Conservation (phyloP, 257 asterid genomes). For the Catharanthus roseus region DNA sequence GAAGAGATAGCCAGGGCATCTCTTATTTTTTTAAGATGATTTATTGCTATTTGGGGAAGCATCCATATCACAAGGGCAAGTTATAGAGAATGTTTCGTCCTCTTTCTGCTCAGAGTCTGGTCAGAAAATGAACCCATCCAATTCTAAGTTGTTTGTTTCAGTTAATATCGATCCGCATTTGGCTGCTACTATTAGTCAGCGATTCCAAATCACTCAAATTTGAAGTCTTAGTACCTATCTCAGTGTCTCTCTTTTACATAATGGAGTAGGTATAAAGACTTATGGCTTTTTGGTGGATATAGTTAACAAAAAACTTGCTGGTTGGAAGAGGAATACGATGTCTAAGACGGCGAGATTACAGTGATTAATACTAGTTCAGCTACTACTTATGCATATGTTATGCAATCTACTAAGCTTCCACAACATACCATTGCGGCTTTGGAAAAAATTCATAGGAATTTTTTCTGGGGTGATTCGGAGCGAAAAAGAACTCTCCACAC, state of each 20-base stretch:
- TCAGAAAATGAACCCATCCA: not conserved
- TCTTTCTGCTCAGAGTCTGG: not conserved
- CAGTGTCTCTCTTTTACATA: not conserved
- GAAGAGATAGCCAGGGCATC: not conserved
- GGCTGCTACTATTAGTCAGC: not conserved
- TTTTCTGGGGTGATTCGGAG: not conserved
- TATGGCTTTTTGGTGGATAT: not conserved
- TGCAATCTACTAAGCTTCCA: not conserved
- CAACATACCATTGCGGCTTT: not conserved
- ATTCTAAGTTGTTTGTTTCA: not conserved
- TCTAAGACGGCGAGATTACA: not conserved
- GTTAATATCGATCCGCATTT: not conserved
- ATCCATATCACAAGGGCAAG: no score
- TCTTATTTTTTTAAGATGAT: no score
- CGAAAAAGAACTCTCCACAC: not conserved
- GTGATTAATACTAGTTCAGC: not conserved
- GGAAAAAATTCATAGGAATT: not conserved
- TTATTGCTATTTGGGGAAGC: no score
- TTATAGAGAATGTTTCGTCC: no score
- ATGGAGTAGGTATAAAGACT: not conserved
- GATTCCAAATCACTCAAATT: not conserved
- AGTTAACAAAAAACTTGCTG: not conserved
- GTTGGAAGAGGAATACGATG: not conserved
- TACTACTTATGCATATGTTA: not conserved
- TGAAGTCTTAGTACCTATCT: not conserved